Evolutionary conservation across 2,329 filamentous ascomycete species (phyloP).

Genomic region (Sordariomycetes sp.): DNA sequence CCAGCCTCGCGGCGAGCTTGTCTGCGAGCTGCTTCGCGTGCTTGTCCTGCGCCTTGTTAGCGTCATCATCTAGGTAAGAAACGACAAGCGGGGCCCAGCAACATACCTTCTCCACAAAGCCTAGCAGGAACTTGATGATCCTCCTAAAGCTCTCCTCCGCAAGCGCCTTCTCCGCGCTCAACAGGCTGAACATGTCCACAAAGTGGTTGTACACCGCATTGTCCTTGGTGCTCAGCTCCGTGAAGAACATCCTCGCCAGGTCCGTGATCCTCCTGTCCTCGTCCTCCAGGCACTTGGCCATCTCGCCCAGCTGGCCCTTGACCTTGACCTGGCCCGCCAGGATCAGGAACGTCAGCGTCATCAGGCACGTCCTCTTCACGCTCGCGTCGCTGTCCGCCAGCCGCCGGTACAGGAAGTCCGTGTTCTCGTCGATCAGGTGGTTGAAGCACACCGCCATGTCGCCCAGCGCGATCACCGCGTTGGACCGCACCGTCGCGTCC

Average conservation of each 20-base stretch:
- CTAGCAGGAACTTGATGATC: conserved; percentile 85
- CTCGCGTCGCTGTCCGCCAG: conserved; percentile 80
- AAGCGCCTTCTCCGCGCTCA: conserved; percentile 71
- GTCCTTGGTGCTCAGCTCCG: conserved; percentile 92
- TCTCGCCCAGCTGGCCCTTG: conserved; percentile 95
- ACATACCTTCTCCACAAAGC: conserved; percentile 92
- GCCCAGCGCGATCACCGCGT: conserved; percentile 90
- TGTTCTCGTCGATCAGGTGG: conserved; percentile 97
- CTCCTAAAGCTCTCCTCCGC: conserved; percentile 78
- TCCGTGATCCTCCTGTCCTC: conserved; percentile 91
- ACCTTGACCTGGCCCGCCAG: conserved; percentile 97
- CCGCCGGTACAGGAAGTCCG: conserved; percentile 90
- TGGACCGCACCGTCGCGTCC: conserved; percentile 86
- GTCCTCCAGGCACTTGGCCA: conserved; percentile 98
- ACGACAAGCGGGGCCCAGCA: not conserved
- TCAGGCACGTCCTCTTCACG: conserved; percentile 93
- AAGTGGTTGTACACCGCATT: conserved; percentile 99
- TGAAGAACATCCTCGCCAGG: conserved; percentile 95
- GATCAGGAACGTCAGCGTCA: conserved; percentile 97
- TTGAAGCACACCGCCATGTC: conserved; percentile 99
- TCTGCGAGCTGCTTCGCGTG: conserved; percentile 89
- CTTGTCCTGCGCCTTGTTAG: conserved; percentile 59
- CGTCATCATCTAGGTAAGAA: conserved; percentile 7
- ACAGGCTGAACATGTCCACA: conserved; percentile 93
- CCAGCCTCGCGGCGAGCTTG: conserved; percentile 79